Evolutionary conservation across 176 grass and related monocot genomes (phyloP), one percentile per base, ranked within the genome.

Genomic region (Cenchrus purpureus): DNA sequence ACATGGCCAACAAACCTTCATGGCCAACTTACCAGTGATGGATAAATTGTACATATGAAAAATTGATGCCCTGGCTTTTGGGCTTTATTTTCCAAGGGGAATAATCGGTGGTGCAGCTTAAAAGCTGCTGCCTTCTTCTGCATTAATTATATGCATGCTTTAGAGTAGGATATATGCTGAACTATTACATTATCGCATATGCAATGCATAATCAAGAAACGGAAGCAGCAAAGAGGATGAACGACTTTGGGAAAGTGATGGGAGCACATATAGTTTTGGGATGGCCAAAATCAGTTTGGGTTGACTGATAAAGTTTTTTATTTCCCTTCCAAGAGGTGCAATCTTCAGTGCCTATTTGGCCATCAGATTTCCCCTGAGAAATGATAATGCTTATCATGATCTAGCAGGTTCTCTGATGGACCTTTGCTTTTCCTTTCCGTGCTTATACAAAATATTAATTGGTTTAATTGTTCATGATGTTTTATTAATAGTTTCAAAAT

Each of bases 31-130:
- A 1, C 32, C 34, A 1, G 34, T 34, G 34, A 25, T 32, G 31
- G 2, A 32, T 32, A 32, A 32, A 32, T 32, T 32, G 31, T 32
- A 32, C 1, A 32, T 32, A 32, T 32, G 22, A 25, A 25, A 25
- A 25, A 25, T 25, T 25, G 22, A 25, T 25, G 22, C 22, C 22
- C 22, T 54, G 6, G 16, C 66, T 22, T 57, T 22, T 55, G 17
- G 25, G 34, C 46, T 55, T 46, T 51, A 25, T 76, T 60, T 22
- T 59, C 2, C 1, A 0, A 37, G 42, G 62, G 50, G 85, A 69
- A 76, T 76, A 87, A 76, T 82, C 51, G 1, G 43, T 16, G 71
- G 62, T 59, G 86, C 56, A 28, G 79, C 40, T 87, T 82, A 4
- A 59, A 87, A 68, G 51, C 16, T 8, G 17, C 51, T 61, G 59